Evolutionary conservation across 2,329 filamentous ascomycete genomes (phyloP), one percentile per base, ranked within the genome.

Genomic region (Colletotrichum shisoi): DNA sequence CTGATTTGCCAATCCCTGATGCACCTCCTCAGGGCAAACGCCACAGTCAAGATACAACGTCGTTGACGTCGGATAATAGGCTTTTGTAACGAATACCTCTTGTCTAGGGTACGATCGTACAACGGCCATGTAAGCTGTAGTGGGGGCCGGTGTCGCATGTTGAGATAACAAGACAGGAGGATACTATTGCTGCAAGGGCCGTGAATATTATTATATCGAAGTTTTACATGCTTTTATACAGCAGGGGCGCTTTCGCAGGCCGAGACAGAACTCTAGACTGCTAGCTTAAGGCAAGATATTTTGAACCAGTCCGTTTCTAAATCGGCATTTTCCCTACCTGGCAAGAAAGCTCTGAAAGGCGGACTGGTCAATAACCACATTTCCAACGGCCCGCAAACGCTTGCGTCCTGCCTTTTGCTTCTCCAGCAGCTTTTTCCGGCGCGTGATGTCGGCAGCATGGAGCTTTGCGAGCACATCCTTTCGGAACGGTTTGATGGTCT

Each of bases 331-430:
- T 8, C 8, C 48, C 65, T 71, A 94, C 78, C 95, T 97, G 0
- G 93, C 86, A 76, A 99, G 79, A 77, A 99, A 99, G 71, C 89
- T 92, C 78, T 99, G 95, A 76, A 98, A 99, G 3, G 94, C 93
- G 72, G 93, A 91, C 73, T 97, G 93, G 69, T 98, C 94, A 77
- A 99, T 98, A n/a, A 93, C 86, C 0, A 99, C 94, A 75, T 96
- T 97, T 0, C 95, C 92, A 5, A 94, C 89, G 1, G 90, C 86
- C 67, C 92, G 87, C 67, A 99, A 79, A 78, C 90, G 91, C 86
- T 97, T 97, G 63, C 93, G 85, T 0, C 95, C 95, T 71, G 94
- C 94, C 81, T 99, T 99, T 79, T 99, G 95, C 83, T 94, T 97
- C 80, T 98, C 94, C 12, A 99, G 79, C 71, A 99, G 79, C 79